These are phyloP conservation scores for Botryotinia narcissicola DNA, from an alignment of 2,329 filamentous ascomycete species.

Conservation along the genomic window DNA sequence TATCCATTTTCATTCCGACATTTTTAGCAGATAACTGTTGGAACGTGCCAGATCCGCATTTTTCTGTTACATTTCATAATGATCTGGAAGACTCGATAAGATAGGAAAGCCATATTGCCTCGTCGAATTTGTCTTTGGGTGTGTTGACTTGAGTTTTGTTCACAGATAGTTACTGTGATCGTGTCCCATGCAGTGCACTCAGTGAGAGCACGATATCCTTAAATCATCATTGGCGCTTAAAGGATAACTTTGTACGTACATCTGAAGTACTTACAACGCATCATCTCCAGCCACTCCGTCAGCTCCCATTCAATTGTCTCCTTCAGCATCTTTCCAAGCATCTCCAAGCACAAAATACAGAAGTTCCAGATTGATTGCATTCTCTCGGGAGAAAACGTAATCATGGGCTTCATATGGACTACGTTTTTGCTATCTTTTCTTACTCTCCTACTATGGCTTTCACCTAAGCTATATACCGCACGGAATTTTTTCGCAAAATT, in stretches of 20 bases:
- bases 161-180: background rate
- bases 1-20: background rate
- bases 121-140: background rate
- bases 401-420: background rate
- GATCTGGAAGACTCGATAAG: background rate
- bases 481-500: background rate
- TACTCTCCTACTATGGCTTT: background rate
- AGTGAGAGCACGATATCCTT: background rate
- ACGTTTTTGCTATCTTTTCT: background rate
- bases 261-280: background rate
- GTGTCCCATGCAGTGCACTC: background rate
- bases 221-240: background rate
- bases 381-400: background rate
- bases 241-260: background rate
- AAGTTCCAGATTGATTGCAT: background rate
- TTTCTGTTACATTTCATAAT: background rate
- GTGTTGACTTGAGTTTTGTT: background rate
- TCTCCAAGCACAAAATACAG: background rate
- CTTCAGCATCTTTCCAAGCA: background rate
- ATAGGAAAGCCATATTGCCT: background rate
- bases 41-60: background rate
- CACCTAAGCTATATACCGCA: background rate
- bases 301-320: background rate
- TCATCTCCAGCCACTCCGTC: background rate
- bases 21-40: background rate